These are phyloP conservation scores for Penicillium maclennaniae DNA, from an alignment of 495 filamentous ascomycete species.

Conservation along the genomic window DNA sequence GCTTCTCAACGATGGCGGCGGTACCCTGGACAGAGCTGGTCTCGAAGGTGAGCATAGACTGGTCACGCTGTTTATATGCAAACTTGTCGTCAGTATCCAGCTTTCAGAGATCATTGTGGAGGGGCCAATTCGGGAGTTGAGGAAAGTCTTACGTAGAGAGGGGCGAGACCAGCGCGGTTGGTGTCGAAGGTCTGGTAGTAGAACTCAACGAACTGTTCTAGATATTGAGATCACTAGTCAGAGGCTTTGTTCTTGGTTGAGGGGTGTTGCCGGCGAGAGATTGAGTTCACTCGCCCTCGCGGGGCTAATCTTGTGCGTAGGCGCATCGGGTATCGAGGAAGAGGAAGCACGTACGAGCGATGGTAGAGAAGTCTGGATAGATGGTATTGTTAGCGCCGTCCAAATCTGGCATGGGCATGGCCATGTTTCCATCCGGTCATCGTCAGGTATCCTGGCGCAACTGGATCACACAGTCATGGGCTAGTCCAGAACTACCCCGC, in stretches of 20 bases:
- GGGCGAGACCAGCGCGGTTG: slow-evolving; percentile 54
- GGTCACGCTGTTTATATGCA: slow-evolving; percentile 55
- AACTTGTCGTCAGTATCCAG: neutral
- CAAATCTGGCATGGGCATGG: neutral
- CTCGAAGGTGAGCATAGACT: slow-evolving; percentile 96
- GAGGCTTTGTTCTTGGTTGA: slow-evolving; percentile 3
- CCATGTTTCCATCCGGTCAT: slow-evolving; percentile 1
- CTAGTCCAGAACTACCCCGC: neutral
- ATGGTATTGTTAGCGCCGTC: slow-evolving; percentile 16
- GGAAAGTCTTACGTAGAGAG: slow-evolving; percentile 69
- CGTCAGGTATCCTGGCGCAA: slow-evolving; percentile 12
- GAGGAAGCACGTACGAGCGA: slow-evolving; percentile 51
- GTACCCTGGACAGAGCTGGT: slow-evolving; percentile 54
- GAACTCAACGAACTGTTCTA: slow-evolving; percentile 79
- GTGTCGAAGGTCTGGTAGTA: slow-evolving; percentile 86
- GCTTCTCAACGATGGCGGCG: slow-evolving; percentile 66
- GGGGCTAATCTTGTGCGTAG: slow-evolving; percentile 6
- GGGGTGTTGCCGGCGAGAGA: neutral
- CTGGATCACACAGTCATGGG: neutral
- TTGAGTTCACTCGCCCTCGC: neutral
- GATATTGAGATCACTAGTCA: slow-evolving; percentile 12
- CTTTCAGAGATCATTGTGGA: neutral
- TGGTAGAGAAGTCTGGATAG: slow-evolving; percentile 44
- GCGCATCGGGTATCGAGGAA: slow-evolving; percentile 4
- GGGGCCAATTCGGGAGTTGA: neutral